phyloP scores from a whole-genome alignment of 2,329 filamentous ascomycete species.

The Trichoderma guizhouense region DNA sequence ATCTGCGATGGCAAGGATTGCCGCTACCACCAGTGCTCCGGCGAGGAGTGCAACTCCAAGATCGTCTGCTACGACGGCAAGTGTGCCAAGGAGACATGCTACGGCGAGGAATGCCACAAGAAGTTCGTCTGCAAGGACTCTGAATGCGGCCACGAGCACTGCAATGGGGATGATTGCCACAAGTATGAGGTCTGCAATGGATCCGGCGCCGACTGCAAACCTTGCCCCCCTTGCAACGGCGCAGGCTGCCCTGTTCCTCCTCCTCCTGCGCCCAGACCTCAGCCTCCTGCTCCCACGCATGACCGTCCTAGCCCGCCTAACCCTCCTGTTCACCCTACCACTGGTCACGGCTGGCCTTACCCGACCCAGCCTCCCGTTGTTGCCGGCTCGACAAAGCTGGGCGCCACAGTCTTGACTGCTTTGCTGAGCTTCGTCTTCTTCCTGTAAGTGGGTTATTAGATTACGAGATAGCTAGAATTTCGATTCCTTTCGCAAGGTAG shows the following conservation, averaged over 20 bases:
- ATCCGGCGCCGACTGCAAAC: slow-evolving; percentile 25
- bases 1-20: slow-evolving; percentile 30
- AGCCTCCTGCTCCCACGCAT: background rate
- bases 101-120: slow-evolving; percentile 31
- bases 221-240: slow-evolving; percentile 23
- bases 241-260: slow-evolving; percentile 20
- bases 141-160: slow-evolving; percentile 31
- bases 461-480: background rate
- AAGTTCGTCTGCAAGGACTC: slow-evolving; percentile 33
- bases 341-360: background rate
- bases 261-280: slow-evolving; percentile 18
- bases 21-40: slow-evolving; percentile 27
- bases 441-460: slow-evolving; percentile 21
- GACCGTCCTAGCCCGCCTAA: background rate
- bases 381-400: slow-evolving; percentile 27
- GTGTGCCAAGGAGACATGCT: slow-evolving; percentile 30
- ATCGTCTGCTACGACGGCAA: slow-evolving; percentile 33
- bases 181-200: slow-evolving; percentile 28
- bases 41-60: slow-evolving; percentile 30
- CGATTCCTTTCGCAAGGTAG: background rate
- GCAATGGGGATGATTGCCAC: slow-evolving; percentile 32
- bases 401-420: slow-evolving; percentile 21
- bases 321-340: background rate
- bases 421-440: slow-evolving; percentile 27
- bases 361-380: slow-evolving; percentile 21